These are phyloP conservation scores for Aspergillus sclerotialis DNA, from an alignment of 2,329 filamentous ascomycete genomes.

Conservation along the genomic window DNA sequence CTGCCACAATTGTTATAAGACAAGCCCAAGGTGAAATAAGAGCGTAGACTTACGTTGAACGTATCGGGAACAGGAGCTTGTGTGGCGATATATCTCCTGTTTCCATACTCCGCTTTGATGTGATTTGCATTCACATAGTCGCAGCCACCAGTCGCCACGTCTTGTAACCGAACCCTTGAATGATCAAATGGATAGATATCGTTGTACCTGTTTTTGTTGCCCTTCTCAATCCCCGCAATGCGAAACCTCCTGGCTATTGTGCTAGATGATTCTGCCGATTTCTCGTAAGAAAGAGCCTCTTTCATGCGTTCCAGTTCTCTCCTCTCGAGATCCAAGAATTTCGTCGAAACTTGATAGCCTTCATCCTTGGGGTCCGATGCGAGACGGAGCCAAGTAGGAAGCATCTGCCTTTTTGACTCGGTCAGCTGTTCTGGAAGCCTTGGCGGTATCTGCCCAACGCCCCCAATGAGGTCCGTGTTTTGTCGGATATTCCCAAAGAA, in stretches of 20 bases:
- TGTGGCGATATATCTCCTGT: slow-evolving; percentile 91
- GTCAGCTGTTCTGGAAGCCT: slow-evolving; percentile 51
- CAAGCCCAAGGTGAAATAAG: slow-evolving; percentile 1
- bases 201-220: slow-evolving; percentile 93
- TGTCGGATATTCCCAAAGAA: slow-evolving; percentile 97
- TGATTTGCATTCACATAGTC: slow-evolving; percentile 97
- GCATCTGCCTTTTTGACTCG: slow-evolving; percentile 39
- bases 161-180: slow-evolving; percentile 71
- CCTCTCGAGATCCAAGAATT: slow-evolving; percentile 76
- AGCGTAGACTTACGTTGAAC: slow-evolving; percentile 62
- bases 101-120: slow-evolving; percentile 68
- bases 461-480: slow-evolving; percentile 89
- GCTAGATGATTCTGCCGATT: slow-evolving; percentile 44
- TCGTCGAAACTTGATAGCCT: slow-evolving; percentile 73
- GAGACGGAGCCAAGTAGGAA: slow-evolving; percentile 72
- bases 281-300: slow-evolving; percentile 60
- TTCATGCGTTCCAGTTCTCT: slow-evolving; percentile 90
- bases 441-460: slow-evolving; percentile 72
- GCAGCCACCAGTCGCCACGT: slow-evolving; percentile 60
- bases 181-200: slow-evolving; percentile 97
- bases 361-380: slow-evolving; percentile 62
- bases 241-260: slow-evolving; percentile 50
- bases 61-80: slow-evolving; percentile 90
- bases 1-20: slow-evolving; percentile 36
- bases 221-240: slow-evolving; percentile 89